Conservation (phyloP, 805 yeast genomes). For the Candida ovalis region DNA sequence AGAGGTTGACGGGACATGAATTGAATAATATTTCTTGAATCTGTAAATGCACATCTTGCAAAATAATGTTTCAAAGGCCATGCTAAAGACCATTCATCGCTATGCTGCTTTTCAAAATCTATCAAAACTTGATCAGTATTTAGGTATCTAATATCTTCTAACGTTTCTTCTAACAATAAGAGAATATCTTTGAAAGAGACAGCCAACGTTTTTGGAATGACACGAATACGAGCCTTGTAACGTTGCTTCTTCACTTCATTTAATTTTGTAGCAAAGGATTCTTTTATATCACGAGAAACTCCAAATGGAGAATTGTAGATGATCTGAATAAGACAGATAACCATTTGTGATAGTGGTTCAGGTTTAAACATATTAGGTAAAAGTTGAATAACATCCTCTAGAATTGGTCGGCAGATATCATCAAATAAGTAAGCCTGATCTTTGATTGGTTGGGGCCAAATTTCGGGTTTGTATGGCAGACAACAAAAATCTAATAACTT, state of each 20-base stretch:
- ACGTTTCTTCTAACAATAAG: slow-evolving; percentile 9
- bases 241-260: slow-evolving; percentile 4
- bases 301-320: slow-evolving; percentile 13
- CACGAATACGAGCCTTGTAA: slow-evolving; percentile 5
- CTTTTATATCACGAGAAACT: slow-evolving; percentile 8
- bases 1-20: slow-evolving; percentile 7
- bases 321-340: slow-evolving; percentile 7
- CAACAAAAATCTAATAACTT: slow-evolving; percentile 15
- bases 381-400: slow-evolving; percentile 6
- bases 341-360: slow-evolving; percentile 5
- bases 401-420: slow-evolving; percentile 7
- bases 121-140: slow-evolving; percentile 1
- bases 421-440: slow-evolving; percentile 7
- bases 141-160: slow-evolving; percentile 10
- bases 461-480: slow-evolving; percentile 10
- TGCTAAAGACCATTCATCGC: slow-evolving; percentile 8
- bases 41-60: slow-evolving; percentile 11
- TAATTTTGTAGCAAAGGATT: slow-evolving; percentile 3
- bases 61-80: slow-evolving; percentile 9
- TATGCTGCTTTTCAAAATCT: slow-evolving; percentile 11
- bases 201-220: slow-evolving; percentile 6
- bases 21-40: slow-evolving; percentile 9
- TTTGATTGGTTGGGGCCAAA: slow-evolving; percentile 15
- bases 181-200: slow-evolving; percentile 11
- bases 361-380: slow-evolving; percentile 10